Conservation (phyloP, 768 basidiomycete genomes). For the Podaxis sp. region DNA sequence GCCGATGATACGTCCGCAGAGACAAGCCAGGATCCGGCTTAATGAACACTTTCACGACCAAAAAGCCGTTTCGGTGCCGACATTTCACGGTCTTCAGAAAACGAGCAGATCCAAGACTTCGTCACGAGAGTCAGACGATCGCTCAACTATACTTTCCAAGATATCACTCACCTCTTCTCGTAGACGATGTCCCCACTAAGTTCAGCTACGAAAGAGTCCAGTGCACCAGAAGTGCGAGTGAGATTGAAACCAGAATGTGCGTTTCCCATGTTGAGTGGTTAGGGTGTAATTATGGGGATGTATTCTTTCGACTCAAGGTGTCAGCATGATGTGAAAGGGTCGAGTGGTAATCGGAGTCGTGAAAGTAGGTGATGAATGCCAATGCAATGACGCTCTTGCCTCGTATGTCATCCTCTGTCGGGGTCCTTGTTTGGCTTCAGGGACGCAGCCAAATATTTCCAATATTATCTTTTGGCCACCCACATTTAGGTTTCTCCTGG, state of each 20-base stretch:
- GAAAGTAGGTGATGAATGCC: neutral
- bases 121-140: neutral
- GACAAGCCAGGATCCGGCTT: conserved; percentile 89
- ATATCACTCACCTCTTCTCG: conserved; percentile 74
- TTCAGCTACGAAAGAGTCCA: conserved; percentile 91
- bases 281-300: neutral
- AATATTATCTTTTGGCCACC: neutral
- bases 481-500: neutral
- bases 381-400: neutral
- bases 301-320: neutral
- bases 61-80: conserved; percentile 75
- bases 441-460: neutral
- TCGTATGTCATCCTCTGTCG: conserved; percentile 3
- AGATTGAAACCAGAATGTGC: conserved; percentile 67
- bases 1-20: conserved; percentile 67
- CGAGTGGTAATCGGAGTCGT: neutral
- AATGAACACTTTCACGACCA: conserved; percentile 93
- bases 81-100: conserved; percentile 83
- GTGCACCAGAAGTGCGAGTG: conserved; percentile 71
- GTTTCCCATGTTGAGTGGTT: conserved; percentile 62
- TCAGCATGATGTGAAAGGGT: conserved; percentile 5
- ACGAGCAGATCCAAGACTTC: conserved; percentile 70
- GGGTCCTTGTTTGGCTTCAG: neutral
- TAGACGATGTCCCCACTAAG: conserved; percentile 85
- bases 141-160: neutral